Conservation (phyloP, 2,329 filamentous ascomycete genomes). For the Ophiostoma ulmi region DNA sequence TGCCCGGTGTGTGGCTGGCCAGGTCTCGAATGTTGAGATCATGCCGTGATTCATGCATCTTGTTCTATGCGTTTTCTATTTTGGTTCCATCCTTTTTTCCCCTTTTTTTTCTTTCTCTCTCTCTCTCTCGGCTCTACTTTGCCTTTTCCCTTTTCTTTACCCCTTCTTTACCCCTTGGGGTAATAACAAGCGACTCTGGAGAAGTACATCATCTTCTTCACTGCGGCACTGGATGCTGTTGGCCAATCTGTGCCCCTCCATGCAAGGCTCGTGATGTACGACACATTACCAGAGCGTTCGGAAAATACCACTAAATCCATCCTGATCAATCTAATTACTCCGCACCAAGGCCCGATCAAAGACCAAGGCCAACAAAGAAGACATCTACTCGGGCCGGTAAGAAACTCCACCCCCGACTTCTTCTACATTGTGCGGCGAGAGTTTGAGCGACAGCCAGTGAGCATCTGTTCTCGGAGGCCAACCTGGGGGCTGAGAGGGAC, state of each 20-base stretch:
- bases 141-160: background rate
- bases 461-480: background rate
- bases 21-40: too few species aligned
- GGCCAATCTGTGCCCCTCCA: too few species aligned
- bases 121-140: too few species aligned
- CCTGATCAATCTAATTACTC: background rate
- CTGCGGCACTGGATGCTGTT: too few species aligned
- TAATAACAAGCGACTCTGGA: background rate
- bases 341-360: too few species aligned
- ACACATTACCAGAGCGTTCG: background rate
- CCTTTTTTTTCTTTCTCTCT: too few species aligned
- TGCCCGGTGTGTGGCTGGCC: too few species aligned
- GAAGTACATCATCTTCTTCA: background rate
- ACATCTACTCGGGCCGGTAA: background rate
- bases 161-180: background rate
- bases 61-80: too few species aligned
- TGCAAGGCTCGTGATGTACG: background rate
- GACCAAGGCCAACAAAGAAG: background rate
- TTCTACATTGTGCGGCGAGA: background rate
- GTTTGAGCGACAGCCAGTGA: background rate
- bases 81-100: too few species aligned
- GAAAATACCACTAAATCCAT: background rate
- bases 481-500: background rate
- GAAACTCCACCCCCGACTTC: background rate
- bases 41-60: too few species aligned